Base-by-base conservation (phyloP, 306 rosid genomes). In the Malus sylvestris region DNA sequence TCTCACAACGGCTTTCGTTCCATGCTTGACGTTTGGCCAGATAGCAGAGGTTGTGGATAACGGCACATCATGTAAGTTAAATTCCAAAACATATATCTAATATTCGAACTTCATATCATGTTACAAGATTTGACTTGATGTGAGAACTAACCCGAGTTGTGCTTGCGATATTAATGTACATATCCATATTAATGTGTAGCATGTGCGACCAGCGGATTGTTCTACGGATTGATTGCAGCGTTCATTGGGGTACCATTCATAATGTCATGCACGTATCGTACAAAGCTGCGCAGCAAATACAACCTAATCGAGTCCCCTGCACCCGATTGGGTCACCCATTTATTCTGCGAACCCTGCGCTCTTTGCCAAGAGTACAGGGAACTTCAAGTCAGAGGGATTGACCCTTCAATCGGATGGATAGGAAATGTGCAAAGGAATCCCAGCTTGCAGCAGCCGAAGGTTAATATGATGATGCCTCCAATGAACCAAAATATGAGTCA, bases 11-110 rank as follows among this genome's bases (percentile, higher is more conserved):
- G 57, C 71, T 13, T 46, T 70, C 30, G 73, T 30, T 35, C 84
- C 84, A 14, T 75, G 84, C 67, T 2, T 81, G 5, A 81, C 84
- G 13, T 81, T 62, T 27, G 84, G 83, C 62, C 76, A 81, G 72
- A 64, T 81, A 23, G 84, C 84, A 55, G 84, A 81, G 75, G 59
- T 81, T 62, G 25, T 81, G 5, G 80, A 81, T 62, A 62, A 75
- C 9, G 84, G 84, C 38, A 27, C n/a, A n/a, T 68, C 76, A 22
- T 38, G 84, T 81, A 63, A 81, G 84, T 62, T 8, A 68, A 51
- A 51, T 15, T 11, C 14, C 71, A 67, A 35, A n/a, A 67, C 67
- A 72, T 20, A 3, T n/a, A 72, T 66, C 9, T 72, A 4, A 19
- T 14, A n/a, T 60, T 32, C 55, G 2, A 51, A 51, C 55, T 51